Conservation (phyloP, 768 basidiomycete genomes). For the Calocybe gangraenosa region DNA sequence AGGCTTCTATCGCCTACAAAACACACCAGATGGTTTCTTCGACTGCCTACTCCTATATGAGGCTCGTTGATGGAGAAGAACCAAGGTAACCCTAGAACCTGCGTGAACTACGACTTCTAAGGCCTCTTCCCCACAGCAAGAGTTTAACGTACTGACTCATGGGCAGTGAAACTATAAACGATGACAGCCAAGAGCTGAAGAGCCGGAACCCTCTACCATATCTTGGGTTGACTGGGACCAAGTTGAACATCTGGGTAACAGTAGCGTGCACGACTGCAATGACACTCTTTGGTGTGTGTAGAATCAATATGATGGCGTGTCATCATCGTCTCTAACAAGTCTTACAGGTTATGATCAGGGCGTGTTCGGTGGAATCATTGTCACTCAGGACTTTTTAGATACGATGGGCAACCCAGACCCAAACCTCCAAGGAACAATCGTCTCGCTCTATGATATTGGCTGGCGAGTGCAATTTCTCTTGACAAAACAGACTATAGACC, state of each 20-base stretch:
- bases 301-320: neutral
- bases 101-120: slow-evolving; percentile 1
- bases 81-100: slow-evolving; percentile 6
- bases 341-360: slow-evolving; percentile 45
- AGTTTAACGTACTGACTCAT: slow-evolving; percentile 9
- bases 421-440: slow-evolving; percentile 43
- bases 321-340: neutral
- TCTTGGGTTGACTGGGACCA: slow-evolving; percentile 39
- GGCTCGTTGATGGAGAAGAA: slow-evolving; percentile 11
- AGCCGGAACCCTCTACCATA: slow-evolving; percentile 25
- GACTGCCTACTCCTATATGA: slow-evolving; percentile 17
- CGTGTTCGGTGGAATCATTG: slow-evolving; percentile 50
- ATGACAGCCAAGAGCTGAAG: neutral
- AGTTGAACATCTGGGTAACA: slow-evolving; percentile 42
- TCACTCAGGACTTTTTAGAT: slow-evolving; percentile 40
- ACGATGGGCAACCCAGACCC: slow-evolving; percentile 45
- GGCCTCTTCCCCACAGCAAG: neutral
- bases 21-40: slow-evolving; percentile 11
- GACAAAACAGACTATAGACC: neutral
- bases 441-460: slow-evolving; percentile 48
- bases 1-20: neutral
- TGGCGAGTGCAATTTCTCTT: slow-evolving; percentile 26
- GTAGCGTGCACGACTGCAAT: slow-evolving; percentile 50
- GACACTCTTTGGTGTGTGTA: slow-evolving; percentile 43
- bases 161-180: slow-evolving; percentile 7